phyloP scores from a whole-genome alignment of 2,329 filamentous ascomycete genomes.

The Plenodomus biglobosus region DNA sequence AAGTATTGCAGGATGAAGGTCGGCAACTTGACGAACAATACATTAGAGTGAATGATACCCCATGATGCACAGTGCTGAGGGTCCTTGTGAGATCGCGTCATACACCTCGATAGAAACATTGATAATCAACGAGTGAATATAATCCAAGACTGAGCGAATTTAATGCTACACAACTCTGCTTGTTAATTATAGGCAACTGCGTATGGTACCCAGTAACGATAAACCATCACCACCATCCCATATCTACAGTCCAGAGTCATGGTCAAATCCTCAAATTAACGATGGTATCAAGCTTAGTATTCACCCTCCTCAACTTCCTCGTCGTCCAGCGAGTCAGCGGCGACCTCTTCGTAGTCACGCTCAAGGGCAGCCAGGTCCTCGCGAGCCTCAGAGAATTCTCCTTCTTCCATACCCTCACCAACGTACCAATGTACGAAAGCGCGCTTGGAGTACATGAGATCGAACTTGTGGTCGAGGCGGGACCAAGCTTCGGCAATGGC shows the following conservation, averaged over 20 bases:
- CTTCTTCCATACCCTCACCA: constrained; percentile 90
- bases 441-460: constrained; percentile 77
- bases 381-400: constrained; percentile 83
- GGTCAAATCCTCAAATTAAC: background rate
- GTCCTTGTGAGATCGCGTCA: too few species aligned
- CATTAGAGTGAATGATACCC: too few species aligned
- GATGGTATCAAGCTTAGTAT: constrained; percentile 44
- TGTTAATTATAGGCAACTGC: background rate
- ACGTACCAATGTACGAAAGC: constrained; percentile 80
- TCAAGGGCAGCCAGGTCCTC: constrained; percentile 84
- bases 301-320: constrained; percentile 58
- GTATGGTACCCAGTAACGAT: background rate
- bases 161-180: background rate
- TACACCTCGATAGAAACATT: too few species aligned
- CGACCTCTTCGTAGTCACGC: constrained; percentile 69
- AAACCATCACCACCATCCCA: background rate
- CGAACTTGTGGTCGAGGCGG: constrained; percentile 72
- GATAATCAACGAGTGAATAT: too few species aligned
- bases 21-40: too few species aligned
- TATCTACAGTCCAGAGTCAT: background rate
- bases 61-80: too few species aligned
- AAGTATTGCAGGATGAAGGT: background rate
- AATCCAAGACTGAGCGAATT: background rate
- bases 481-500: constrained; percentile 75
- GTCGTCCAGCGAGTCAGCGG: constrained; percentile 55